Base-by-base conservation (phyloP, 495 filamentous ascomycete genomes). In the Rusavskia elegans region DNA sequence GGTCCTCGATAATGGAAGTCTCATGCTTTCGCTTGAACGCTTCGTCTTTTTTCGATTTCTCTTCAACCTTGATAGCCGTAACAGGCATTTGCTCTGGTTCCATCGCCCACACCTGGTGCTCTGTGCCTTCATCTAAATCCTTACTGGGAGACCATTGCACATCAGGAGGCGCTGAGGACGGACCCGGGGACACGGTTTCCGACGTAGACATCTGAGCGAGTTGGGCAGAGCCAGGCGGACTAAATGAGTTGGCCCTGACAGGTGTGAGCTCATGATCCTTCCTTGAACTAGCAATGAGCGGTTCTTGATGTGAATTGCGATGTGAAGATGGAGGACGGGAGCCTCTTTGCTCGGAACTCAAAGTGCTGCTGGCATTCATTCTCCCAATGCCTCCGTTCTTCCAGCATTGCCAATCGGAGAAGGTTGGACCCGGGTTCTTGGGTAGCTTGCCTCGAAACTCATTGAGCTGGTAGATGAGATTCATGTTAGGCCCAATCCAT, bases 401-500 rank as follows among this genome's bases (percentile, higher is more conserved):
- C 74, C 75, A 53, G 67, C 68, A 40, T 64, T 61, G 64, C 52
- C 58, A 74, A 50, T 30, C 64, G 64, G 36, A 65, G 61, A 32
- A 70, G 57, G 62, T 66, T n/a, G 63, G 59, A 0, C 56, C 51
- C 16, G 69, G 61, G 53, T 61, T 73, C 57, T 74, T 76, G 4
- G 74, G 58, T 9, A 88, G 67, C 55, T 81, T 77, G 57, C 80
- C 80, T 54, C 85, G 78, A 66, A 95, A 98, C 62, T 98, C 92
- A 38, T 93, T 90, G 48, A 98, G 72, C 64, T 92, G 90, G 68
- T 96, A 97, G 65, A 98, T 95, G 37, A 98, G 71, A 56, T 85
- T 88, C 92, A 98, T 98, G 63, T 98, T 98, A 1, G 92, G 92
- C 14, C 89, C 89, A 50, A 98, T 94, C 92, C 92, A 98, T 57